Conservation (phyloP, 805 yeast genomes). For the Nakazawaea molendinolei region DNA sequence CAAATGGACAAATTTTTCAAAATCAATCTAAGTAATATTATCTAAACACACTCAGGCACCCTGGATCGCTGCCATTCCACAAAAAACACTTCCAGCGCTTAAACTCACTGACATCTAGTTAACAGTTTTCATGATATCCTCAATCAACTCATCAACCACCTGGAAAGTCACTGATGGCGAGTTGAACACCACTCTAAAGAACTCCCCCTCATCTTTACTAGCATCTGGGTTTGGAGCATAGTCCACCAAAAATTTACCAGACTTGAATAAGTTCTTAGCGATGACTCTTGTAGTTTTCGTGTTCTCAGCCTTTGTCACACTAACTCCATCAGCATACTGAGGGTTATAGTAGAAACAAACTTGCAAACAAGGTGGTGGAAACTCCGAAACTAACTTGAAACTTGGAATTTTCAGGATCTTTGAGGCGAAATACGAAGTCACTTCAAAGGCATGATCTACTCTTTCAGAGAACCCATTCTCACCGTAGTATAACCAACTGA, state of each 20-base stretch:
- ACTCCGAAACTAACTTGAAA: constrained; percentile 49
- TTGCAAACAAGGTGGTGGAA: constrained; percentile 72
- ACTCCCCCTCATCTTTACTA: constrained; percentile 48
- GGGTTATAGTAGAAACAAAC: constrained; percentile 76
- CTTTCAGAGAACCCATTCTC: constrained; percentile 54
- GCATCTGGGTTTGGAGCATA: constrained; percentile 62
- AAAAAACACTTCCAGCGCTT: too few relatives aligned
- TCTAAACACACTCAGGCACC: too few relatives aligned
- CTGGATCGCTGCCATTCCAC: too few relatives aligned
- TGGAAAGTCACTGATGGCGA: constrained; percentile 49
- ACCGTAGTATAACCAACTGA: constrained; percentile 82
- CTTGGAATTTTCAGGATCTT: constrained; percentile 31
- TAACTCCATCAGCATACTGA: constrained; percentile 16
- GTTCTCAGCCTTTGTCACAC: constrained; percentile 27
- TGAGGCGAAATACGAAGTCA: constrained; percentile 55
- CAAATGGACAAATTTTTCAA: too few relatives aligned
- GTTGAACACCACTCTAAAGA: constrained; percentile 78
- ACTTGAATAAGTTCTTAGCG: constrained; percentile 49
- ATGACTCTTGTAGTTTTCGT: constrained; percentile 56
- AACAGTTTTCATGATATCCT: constrained; percentile 31
- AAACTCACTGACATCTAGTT: too few relatives aligned
- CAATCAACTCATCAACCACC: constrained; percentile 39
- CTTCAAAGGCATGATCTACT: constrained; percentile 65
- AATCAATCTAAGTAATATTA: too few relatives aligned
- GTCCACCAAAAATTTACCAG: constrained; percentile 69